A percentile compares a stretch with the other conserved stretches of the same genome.
phyloP scores from a whole-genome alignment of 768 basidiomycete genomes.

The Mycena latifolia region DNA sequence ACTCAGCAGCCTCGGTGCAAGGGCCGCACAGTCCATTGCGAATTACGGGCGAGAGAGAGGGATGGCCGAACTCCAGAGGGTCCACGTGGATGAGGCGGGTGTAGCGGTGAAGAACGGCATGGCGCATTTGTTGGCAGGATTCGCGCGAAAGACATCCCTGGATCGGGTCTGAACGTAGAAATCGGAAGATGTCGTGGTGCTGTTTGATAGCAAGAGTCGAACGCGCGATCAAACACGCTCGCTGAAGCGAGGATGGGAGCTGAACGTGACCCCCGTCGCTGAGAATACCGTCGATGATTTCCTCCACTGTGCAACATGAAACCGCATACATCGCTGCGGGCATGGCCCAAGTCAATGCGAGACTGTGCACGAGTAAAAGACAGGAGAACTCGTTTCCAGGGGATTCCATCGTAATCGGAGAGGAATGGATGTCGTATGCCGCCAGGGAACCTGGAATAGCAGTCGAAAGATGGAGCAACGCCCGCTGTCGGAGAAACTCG shows the following conservation, averaged over 20 bases:
- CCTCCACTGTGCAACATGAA: background rate
- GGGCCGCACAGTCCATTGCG: too few relatives aligned
- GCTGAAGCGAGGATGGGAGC: background rate
- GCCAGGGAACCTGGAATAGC: background rate
- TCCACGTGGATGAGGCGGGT: too few relatives aligned
- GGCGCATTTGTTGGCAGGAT: background rate
- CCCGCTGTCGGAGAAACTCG: slow-evolving; percentile 16
- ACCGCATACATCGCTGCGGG: slow-evolving; percentile 7
- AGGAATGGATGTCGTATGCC: background rate
- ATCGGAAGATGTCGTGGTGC: background rate
- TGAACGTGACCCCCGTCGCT: background rate
- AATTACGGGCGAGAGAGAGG: too few relatives aligned
- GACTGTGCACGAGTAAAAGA: background rate
- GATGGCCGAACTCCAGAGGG: too few relatives aligned
- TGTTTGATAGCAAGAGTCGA: background rate
- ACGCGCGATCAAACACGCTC: slow-evolving; percentile 1
- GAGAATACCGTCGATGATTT: slow-evolving; percentile 11
- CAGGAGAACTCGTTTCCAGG: background rate
- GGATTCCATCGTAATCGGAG: background rate
- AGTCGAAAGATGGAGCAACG: slow-evolving; percentile 5
- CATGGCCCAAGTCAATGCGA: slow-evolving; percentile 10
- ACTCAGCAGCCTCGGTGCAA: background rate
- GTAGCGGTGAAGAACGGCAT: background rate
- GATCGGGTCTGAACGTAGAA: too few relatives aligned
- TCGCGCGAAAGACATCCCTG: too few relatives aligned